Percentiles rank a stretch among this genome's conserved stretches.
Conservation (phyloP, 2,329 filamentous ascomycete genomes). For the Neonectria punicea region DNA sequence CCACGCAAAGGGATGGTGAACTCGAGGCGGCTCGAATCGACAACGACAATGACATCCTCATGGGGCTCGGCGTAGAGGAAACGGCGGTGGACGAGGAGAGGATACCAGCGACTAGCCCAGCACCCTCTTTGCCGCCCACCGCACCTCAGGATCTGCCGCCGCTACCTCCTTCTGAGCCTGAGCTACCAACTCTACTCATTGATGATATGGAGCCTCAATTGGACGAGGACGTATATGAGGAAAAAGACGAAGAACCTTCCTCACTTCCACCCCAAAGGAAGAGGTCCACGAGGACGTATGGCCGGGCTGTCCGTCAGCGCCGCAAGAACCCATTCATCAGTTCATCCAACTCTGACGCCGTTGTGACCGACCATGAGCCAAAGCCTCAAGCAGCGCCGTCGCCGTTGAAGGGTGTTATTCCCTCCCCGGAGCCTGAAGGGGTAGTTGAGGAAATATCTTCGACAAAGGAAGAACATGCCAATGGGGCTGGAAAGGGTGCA, state of each 20-base stretch:
- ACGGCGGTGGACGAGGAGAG: conserved; percentile 46
- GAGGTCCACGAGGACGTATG: conserved; percentile 38
- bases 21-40: conserved; percentile 21
- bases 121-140: conserved; percentile 43
- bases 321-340: conserved; percentile 43
- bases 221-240: conserved; percentile 6
- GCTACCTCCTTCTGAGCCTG: conserved; percentile 44
- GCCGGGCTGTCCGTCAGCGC: conserved; percentile 29
- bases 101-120: conserved; percentile 54
- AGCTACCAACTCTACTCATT: conserved; percentile 47
- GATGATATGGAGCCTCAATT: conserved; percentile 30
- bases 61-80: conserved; percentile 29
- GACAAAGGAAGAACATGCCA: background rate
- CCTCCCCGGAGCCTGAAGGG: conserved; percentile 27
- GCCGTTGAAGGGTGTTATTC: conserved; percentile 16
- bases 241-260: conserved; percentile 40
- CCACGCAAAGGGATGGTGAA: conserved; percentile 43
- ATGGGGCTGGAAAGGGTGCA: background rate
- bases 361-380: conserved; percentile 23
- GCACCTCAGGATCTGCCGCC: conserved; percentile 30
- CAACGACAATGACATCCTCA: conserved; percentile 21
- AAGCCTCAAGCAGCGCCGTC: conserved; percentile 28
- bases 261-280: conserved; percentile 42
- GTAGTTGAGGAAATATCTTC: conserved; percentile 3
- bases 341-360: conserved; percentile 45